These are phyloP conservation scores for Metarhizium brunneum DNA, from an alignment of 2,329 filamentous ascomycete genomes.

Conservation along the genomic window DNA sequence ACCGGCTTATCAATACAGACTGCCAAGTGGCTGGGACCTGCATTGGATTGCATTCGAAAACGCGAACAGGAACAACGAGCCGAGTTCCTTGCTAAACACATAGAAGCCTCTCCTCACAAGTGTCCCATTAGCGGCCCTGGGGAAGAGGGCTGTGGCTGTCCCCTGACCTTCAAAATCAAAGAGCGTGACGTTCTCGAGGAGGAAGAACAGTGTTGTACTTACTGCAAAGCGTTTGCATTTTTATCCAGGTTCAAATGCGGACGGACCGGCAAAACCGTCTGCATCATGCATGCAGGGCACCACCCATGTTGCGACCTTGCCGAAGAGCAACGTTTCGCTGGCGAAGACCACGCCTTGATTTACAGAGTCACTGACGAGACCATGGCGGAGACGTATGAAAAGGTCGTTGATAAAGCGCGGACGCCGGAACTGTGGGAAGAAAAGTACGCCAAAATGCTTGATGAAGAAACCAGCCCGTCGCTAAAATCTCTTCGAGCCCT, in stretches of 20 bases:
- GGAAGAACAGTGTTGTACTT: constrained; percentile 85
- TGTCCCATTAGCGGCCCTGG: constrained; percentile 37
- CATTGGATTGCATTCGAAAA: constrained; percentile 66
- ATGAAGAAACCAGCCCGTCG: constrained; percentile 74
- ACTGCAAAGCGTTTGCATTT: constrained; percentile 89
- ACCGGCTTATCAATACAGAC: constrained; percentile 65
- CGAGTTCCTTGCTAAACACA: constrained; percentile 58
- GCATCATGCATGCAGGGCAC: constrained; percentile 70
- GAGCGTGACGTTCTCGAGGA: constrained; percentile 78
- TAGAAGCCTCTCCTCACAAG: constrained; percentile 40
- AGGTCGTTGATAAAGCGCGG: constrained; percentile 75
- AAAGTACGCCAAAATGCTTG: constrained; percentile 76
- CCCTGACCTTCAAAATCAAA: constrained; percentile 53
- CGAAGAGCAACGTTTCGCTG: constrained; percentile 57
- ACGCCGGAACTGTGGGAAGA: constrained; percentile 84
- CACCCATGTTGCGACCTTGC: constrained; percentile 70
- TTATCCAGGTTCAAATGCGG: constrained; percentile 83
- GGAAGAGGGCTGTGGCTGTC: constrained; percentile 47
- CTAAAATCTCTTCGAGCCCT: constrained; percentile 78
- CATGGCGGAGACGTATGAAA: constrained; percentile 58
- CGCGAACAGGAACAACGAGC: constrained; percentile 63
- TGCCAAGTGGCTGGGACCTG: constrained; percentile 89
- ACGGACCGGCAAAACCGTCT: constrained; percentile 72
- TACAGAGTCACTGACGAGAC: constrained; percentile 69
- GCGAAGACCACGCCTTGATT: constrained; percentile 62